Base-by-base conservation (phyloP, 139 green algal genomes). In the Auxenochlorella protothecoides region DNA sequence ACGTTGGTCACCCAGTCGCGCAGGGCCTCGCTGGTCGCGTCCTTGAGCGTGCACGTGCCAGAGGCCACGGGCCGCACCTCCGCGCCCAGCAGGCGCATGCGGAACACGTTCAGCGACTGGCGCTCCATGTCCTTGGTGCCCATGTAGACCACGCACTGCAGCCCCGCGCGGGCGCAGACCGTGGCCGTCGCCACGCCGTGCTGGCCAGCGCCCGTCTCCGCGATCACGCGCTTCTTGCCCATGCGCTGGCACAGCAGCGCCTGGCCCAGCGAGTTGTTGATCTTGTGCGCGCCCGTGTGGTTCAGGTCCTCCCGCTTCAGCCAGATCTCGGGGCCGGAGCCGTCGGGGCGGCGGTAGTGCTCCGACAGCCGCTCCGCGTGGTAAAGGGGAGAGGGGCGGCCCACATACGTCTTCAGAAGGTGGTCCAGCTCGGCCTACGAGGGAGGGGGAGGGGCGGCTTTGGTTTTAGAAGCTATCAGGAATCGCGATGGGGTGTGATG, bases 1-100 rank as follows among this genome's bases (percentile, higher is more conserved):
- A 99, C 94, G 74, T 99, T 99, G 56, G 95, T 99, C 57, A 99
- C 95, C 95, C 95, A 99, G 82, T 99, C 95, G 62, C 95, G 84
- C 80, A 99, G 98, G 59, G 94, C 94, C 84, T 98, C 92, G 53
- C 80, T 92, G 67, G 93, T 98, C 53, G 94, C 94, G 72, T 99
- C 94, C 86, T 99, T 99, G 57, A 99, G 86, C 3, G 95, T 99
- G 52, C 89, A 85, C 6, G 95, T 99, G 59, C 95, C 95, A 13
- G 79, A 80, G 77, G 89, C 67, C 64, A 99, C 95, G 5, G 91
- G 83, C 8, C 90, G 83, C 57, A 92, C 92, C 86, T 99, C 93
- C 4, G 95, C 95, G 14, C 95, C 95, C 75, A 97, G 86, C 44
- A 99, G 86, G 12, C 89, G 87, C 95, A 99, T 99, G 74, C 95